Base-by-base conservation (phyloP, 2,329 filamentous ascomycete genomes). In the Aspergillus nomiae region DNA sequence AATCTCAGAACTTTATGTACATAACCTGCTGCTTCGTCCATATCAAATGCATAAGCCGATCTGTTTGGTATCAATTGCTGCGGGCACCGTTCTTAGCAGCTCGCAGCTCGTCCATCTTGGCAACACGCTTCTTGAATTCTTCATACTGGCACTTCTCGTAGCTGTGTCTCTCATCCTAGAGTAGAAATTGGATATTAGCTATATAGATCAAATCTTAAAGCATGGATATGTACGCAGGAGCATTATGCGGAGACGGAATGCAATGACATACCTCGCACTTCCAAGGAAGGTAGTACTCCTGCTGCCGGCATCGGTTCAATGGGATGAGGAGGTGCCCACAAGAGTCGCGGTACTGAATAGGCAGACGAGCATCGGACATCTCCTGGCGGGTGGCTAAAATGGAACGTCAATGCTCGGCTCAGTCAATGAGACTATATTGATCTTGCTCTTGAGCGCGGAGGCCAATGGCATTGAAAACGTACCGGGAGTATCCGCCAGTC, bases 131-230 rank as follows among this genome's bases (percentile, higher is more conserved):
- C 89, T 97, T 97, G 86, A 99, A 99, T 80, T 98, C 95, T 69
- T 91, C 91, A 82, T 99, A 99, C 77, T 99, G 95, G 87, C 95
- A 99, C 81, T 98, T 98, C 80, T 99, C 95, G 85, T 99, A 99
- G 76, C 89, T 90, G 83, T 99, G 95, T 84, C 95, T 87, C 85
- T 99, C 95, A 79, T 93, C 89, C 95, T 98, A 21, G 38, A 64
- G 57, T 41, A 32, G n/a, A 41, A 21, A 28, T 55, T 56, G 28
- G 56, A 53, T 54, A 56, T 65, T 36, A 55, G 60, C 65, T 58
- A 28, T n/a, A 12, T 45, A 30, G 26, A 14, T 24, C 30, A 38
- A 26, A 54, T 46, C 43, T 9, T 16, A 8, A 36, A 11, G 3
- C 48, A 51, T 19, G 19, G 16, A 19, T 14, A 30, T 51, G 7